Evolutionary conservation across 768 basidiomycete species (phyloP), one percentile per base, ranked within the genome.

Genomic region (Lentinus brumalis): DNA sequence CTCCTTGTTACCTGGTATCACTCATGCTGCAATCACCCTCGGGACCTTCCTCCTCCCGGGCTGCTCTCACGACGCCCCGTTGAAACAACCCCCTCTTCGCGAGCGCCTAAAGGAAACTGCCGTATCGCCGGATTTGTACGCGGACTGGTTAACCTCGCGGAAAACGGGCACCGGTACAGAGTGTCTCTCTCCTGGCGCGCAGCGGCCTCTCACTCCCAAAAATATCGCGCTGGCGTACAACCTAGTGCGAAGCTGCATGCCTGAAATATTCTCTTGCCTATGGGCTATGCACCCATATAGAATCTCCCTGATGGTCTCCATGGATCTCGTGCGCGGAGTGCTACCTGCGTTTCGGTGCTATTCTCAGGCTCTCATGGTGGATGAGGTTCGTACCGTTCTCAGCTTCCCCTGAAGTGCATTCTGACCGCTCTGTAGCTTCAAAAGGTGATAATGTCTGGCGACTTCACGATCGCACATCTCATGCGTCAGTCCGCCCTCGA

Each of bases 291-390:
- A 92, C 66, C 91, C 90, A 38, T 66, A 86, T 50, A 82, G 90
- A 60, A 86, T 88, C 21, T 77, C 82, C n/a, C 76, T 89, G 56
- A 87, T 93, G 85, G 75, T 92, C 72, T 57, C 80, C 60, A 75
- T 92, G 65, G 89, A 91, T 72, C 74, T 92, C 53, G 67, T 87
- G 59, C 83, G 89, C 66, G 92, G 90, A 62, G 75, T 88, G 60
- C 86, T 92, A 69, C 91, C 91, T 39, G 92, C 91, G 10, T 88
- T 89, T 73, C 84, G 89, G 75, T 88, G 89, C 62, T 93, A 91
- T 77, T 92, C 92, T 9, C 92, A 93, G 76, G 91, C 91, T 56
- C 75, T 91, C 73, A 89, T 93, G 66, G 86, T 93, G 65, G 87
- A 94, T 75, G 90, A 94, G 83, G 91, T 88, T 55, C 38, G 86